Evolutionary conservation across 75 land plant species (phyloP).

Genomic region (Pseudotsuga menziesii): DNA sequence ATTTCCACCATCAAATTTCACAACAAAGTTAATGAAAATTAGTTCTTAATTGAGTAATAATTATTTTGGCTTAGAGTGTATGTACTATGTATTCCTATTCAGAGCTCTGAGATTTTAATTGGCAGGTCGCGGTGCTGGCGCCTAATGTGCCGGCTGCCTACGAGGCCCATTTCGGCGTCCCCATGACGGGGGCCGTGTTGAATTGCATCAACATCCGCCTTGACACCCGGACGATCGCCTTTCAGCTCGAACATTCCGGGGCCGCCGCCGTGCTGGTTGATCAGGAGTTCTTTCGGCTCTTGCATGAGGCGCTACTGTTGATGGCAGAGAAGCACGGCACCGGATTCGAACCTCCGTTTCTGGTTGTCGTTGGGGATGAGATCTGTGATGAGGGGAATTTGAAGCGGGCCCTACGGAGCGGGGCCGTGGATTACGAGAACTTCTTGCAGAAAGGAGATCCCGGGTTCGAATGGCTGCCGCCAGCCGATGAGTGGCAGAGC

Average conservation of each 20-base stretch:
- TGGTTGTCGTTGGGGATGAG: constrained; percentile 68
- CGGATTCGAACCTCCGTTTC: constrained; percentile 42
- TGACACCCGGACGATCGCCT: constrained; percentile 67
- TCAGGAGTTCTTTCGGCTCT: constrained; percentile 68
- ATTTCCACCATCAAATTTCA: too few species aligned
- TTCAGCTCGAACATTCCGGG: constrained; percentile 65
- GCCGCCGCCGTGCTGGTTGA: constrained; percentile 71
- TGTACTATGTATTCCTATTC: background rate
- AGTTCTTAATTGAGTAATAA: too few species aligned
- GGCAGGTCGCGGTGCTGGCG: constrained; percentile 80
- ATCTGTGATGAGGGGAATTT: constrained; percentile 36
- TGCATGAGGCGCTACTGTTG: constrained; percentile 60
- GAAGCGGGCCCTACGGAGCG: constrained; percentile 40
- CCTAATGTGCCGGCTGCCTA: constrained; percentile 88
- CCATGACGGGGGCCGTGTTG: constrained; percentile 86
- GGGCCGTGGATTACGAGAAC: constrained; percentile 79
- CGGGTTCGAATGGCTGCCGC: constrained; percentile 59
- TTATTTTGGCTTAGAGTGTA: too few species aligned
- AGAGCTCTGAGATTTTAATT: too few species aligned
- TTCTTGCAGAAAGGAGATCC: constrained; percentile 72
- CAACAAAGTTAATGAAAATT: too few species aligned
- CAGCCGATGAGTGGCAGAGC: constrained; percentile 90
- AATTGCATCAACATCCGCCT: constrained; percentile 83
- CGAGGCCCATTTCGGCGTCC: constrained; percentile 95
- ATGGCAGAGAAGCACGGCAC: constrained; percentile 23